A percentile compares a stretch with the other conserved stretches of the same genome.
Evolutionary conservation across 768 basidiomycete genomes (phyloP).

Genomic region (Plicaturopsis crispa): DNA sequence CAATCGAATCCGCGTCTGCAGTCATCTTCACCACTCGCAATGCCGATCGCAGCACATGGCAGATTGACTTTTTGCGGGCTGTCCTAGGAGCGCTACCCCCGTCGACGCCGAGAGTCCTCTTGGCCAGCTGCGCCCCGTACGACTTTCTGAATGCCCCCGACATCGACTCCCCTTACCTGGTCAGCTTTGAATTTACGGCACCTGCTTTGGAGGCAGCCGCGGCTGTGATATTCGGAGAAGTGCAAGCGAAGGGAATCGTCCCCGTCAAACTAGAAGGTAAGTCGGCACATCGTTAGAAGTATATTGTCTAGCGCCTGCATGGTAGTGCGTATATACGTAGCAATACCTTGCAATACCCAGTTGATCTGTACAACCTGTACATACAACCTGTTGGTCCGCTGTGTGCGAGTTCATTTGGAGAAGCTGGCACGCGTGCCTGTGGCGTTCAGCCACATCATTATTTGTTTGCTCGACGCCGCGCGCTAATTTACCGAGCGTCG

Average conservation of each 20-base stretch:
- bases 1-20: constrained; percentile 7
- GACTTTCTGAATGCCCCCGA: constrained; percentile 33
- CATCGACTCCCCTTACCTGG: constrained; percentile 29
- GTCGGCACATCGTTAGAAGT: too few relatives aligned
- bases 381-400: too few relatives aligned
- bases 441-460: too few relatives aligned
- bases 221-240: constrained; percentile 34
- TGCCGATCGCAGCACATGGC: constrained; percentile 46
- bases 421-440: too few relatives aligned
- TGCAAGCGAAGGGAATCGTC: constrained; percentile 14
- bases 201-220: constrained; percentile 40
- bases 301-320: too few relatives aligned
- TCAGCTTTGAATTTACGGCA: constrained; percentile 53
- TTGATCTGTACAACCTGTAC: too few relatives aligned
- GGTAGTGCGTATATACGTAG: too few relatives aligned
- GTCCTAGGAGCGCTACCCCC: constrained; percentile 14
- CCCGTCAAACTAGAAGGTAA: too few relatives aligned
- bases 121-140: constrained; percentile 64
- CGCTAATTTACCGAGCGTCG: too few relatives aligned
- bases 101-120: constrained; percentile 31
- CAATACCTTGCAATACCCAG: too few relatives aligned
- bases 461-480: too few relatives aligned
- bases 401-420: too few relatives aligned
- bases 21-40: constrained; percentile 55
- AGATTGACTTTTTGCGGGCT: constrained; percentile 30